Evolutionary conservation across 2,329 filamentous ascomycete genomes (phyloP).

Genomic region (Hymenotorrendiella dingleyae): DNA sequence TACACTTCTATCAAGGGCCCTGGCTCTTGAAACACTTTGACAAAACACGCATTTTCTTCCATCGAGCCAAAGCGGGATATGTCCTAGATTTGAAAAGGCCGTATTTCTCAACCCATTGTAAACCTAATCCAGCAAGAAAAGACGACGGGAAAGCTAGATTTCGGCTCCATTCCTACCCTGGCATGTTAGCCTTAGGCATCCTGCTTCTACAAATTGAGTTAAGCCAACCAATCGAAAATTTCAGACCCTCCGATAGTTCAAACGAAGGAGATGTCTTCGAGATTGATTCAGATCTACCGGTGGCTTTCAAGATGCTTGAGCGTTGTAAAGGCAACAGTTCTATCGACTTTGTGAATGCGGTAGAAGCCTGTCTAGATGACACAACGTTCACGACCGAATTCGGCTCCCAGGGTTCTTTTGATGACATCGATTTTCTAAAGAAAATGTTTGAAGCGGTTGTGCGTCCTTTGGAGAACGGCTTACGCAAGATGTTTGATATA

Average conservation of each 20-base stretch:
- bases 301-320: conserved; percentile 1
- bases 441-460: background rate
- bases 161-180: conserved; percentile 2
- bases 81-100: background rate
- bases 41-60: background rate
- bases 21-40: background rate
- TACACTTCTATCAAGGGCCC: background rate
- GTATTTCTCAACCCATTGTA: background rate
- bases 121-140: background rate
- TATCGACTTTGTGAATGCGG: background rate
- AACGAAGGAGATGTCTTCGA: background rate
- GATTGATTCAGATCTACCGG: background rate
- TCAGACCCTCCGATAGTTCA: background rate
- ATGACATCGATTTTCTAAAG: background rate
- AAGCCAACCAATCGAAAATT: background rate
- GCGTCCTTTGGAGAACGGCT: background rate
- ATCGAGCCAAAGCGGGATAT: background rate
- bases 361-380: background rate
- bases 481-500: background rate
- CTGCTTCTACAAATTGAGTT: conserved; percentile 1
- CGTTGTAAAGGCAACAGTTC: background rate
- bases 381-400: background rate
- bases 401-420: background rate
- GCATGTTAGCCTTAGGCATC: conserved; percentile 2
- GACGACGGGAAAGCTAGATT: background rate